These are phyloP conservation scores for Lachnellula willkommii DNA, from an alignment of 2,329 filamentous ascomycete species.

Conservation along the genomic window DNA sequence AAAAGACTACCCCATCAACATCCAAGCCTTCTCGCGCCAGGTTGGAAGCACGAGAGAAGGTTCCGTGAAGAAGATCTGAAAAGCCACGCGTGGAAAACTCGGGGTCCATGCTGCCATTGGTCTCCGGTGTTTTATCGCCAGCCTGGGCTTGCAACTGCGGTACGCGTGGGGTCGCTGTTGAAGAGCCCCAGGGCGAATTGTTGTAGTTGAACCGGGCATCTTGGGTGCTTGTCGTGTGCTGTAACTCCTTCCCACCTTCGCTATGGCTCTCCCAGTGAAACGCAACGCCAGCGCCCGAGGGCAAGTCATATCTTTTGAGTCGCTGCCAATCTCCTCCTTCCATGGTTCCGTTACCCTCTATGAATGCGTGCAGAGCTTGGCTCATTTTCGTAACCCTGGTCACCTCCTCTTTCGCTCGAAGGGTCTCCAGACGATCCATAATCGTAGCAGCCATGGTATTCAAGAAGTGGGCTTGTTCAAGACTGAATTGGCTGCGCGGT, in stretches of 20 bases:
- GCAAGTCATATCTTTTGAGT: conserved; percentile 21
- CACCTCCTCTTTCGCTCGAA: conserved; percentile 45
- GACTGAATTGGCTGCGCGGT: conserved; percentile 45
- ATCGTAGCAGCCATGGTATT: conserved; percentile 50
- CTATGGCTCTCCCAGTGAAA: conserved; percentile 23
- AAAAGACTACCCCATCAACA: conserved; percentile 26
- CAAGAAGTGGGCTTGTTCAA: conserved; percentile 48
- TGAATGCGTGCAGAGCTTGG: conserved; percentile 47
- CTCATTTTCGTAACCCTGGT: conserved; percentile 48
- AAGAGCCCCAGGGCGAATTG: conserved; percentile 22
- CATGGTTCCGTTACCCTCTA: conserved; percentile 38
- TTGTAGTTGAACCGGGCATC: conserved; percentile 17
- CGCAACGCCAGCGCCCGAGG: conserved; percentile 16
- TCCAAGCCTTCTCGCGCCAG: conserved; percentile 26
- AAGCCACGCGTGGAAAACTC: conserved; percentile 19
- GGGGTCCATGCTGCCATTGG: conserved; percentile 8
- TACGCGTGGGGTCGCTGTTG: conserved; percentile 11
- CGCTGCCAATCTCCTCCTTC: conserved; percentile 23
- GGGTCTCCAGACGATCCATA: conserved; percentile 57
- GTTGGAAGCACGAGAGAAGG: conserved; percentile 27
- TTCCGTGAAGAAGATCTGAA: conserved; percentile 16
- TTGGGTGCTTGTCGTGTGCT: conserved; percentile 7
- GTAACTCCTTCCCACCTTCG: conserved; percentile 13
- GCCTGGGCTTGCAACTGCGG: conserved; percentile 11
- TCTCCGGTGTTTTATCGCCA: conserved; percentile 6